These are phyloP conservation scores for Heliamphora exappendiculata DNA, from an alignment of 148 eudicot genomes.

Conservation along the genomic window DNA sequence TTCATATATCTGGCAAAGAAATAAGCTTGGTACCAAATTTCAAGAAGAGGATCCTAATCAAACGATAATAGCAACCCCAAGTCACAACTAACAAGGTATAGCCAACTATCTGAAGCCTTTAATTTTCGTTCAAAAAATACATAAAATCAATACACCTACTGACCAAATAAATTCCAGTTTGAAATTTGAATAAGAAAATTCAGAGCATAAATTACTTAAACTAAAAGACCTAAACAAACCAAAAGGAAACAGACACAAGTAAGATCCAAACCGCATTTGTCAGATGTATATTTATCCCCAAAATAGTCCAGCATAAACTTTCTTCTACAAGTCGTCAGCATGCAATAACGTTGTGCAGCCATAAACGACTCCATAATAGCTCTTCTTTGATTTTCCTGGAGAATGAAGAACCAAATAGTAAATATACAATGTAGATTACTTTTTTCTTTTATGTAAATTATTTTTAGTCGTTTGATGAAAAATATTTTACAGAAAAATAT, in stretches of 20 bases:
- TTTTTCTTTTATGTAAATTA: too few species aligned
- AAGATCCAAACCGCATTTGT: conserved; percentile 49
- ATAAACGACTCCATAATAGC: conserved; percentile 63
- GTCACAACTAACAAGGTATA: not conserved
- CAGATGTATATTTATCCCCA: conserved; percentile 48
- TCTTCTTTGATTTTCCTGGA: conserved; percentile 67
- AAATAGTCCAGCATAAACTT: conserved; percentile 62
- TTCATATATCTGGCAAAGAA: not conserved
- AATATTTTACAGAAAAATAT: too few species aligned
- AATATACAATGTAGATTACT: not conserved
- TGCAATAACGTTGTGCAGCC: conserved; percentile 66
- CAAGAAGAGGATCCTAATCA: not conserved
- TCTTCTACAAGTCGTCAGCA: conserved; percentile 70
- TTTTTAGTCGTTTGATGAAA: too few species aligned
- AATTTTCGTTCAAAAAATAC: not conserved
- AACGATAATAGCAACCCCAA: not conserved
- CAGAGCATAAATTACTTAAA: not conserved
- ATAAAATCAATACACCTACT: not conserved
- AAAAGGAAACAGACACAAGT: conserved; percentile 11
- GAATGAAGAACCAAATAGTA: conserved; percentile 7
- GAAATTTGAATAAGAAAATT: not conserved
- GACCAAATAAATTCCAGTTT: not conserved
- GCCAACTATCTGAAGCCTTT: not conserved
- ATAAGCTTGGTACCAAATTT: not conserved
- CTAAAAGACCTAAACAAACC: not conserved